Conservation (phyloP, 2,329 filamentous ascomycete species). For the Alternaria gansuensis region DNA sequence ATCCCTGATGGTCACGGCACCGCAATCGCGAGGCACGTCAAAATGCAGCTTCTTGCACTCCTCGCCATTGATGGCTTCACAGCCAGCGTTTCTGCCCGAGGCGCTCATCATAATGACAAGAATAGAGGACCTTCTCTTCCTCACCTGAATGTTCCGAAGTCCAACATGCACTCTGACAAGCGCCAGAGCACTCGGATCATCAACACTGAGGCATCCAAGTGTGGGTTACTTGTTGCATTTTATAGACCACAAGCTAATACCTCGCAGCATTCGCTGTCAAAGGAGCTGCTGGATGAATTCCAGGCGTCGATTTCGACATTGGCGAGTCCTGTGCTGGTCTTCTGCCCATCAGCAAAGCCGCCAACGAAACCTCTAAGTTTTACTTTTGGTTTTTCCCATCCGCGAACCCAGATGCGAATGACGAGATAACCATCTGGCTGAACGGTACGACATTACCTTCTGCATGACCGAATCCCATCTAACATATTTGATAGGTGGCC, state of each 20-base stretch:
- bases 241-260: constrained; percentile 11
- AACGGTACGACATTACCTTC: constrained; percentile 29
- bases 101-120: constrained; percentile 43
- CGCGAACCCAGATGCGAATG: constrained; percentile 56
- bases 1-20: constrained; percentile 11
- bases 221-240: constrained; percentile 6
- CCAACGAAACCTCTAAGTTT: constrained; percentile 58
- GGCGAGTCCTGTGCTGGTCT: constrained; percentile 58
- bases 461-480: neutral
- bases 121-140: constrained; percentile 41
- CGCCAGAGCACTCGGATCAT: constrained; percentile 46
- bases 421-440: constrained; percentile 63
- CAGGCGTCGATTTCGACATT: constrained; percentile 60
- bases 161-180: constrained; percentile 32
- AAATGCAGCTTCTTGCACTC: constrained; percentile 47
- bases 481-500: constrained; percentile 37
- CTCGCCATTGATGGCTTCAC: constrained; percentile 44
- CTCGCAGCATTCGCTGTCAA: constrained; percentile 50
- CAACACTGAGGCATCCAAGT: constrained; percentile 50
- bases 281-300: constrained; percentile 51
- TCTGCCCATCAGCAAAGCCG: constrained; percentile 62
- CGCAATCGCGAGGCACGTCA: constrained; percentile 16
- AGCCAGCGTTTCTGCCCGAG: constrained; percentile 40
- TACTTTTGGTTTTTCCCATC: constrained; percentile 67
- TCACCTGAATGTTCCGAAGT: constrained; percentile 34